Evolutionary conservation across 306 rosid genomes (phyloP), one percentile per base, ranked within the genome.

Genomic region (Trifolium dubium): DNA sequence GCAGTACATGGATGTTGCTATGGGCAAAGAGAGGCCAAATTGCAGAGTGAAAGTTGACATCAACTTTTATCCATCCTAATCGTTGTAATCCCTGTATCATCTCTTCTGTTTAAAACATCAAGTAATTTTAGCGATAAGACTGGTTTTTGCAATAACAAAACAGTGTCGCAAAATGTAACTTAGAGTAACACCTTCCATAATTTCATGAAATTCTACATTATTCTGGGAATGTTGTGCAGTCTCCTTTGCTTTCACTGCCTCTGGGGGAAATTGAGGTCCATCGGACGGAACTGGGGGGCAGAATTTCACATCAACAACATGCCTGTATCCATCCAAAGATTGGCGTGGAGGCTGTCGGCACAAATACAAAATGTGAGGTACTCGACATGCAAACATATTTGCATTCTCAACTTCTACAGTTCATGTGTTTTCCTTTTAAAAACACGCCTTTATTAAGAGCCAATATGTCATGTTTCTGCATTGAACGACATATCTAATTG

Each of bases 1-100:
- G 54, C 51, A 49, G 69, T 85, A 91, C 98, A 77, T 91, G 92
- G 79, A 94, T 94, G 92, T 89, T 89, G 89, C 89, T 89, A 68
- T 94, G 98, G 51, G 96, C 98, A 19, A 94, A 94, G 89, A 92
- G 90, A 64, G 95, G 95, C 97, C 86, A 92, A 54, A 79, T 53
- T 29, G 97, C 88, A 3, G 95, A 83, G 72, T 94, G 98, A 78
- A 94, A 94, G 88, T 89, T 94, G 84, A 92, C 96, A 77, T 92
- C 97, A 37, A 94, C 88, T 83, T 88, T 91, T 78, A 73, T 91
- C 98, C 96, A 94, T 68, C 92, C 92, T 86, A 94, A 49, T 72
- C 81, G 88, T 79, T 91, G 98, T 28, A 94, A 85, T 60, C 96
- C 97, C 4, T 54, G 81, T 64, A 92, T 88, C 88, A 91, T 94